Base-by-base conservation (phyloP, 2,329 filamentous ascomycete genomes). In the Hymenoscyphus infarciens region DNA sequence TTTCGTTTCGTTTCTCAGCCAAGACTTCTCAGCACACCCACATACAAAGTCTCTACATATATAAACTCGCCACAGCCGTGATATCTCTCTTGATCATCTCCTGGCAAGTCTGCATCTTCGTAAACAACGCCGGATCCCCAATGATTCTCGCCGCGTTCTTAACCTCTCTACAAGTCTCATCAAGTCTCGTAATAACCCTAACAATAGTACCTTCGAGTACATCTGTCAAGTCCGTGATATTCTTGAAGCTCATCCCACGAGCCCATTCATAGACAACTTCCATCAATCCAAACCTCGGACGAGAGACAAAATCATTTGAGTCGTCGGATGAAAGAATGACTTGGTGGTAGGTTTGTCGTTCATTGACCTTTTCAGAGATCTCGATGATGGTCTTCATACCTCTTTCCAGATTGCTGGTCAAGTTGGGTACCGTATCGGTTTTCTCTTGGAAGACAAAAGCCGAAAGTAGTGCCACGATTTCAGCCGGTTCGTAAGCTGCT, bases 201-300 rank as follows among this genome's bases (percentile, higher is more conserved):
- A 99, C 95, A 77, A 99, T 98, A 0, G 95, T 98, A 1, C 95
- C 95, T 77, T 99, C 95, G 71, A 98, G 86, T 62, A 99, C 93
- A 75, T 98, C 94, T 7, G 95, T 99, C 73, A 99, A 79, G 68
- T 94, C 90, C 0, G 94, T 98, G 69, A 99, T 99, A 68, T 95
- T 94, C 77, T 96, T 96, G 82, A 99, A 99, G 59, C 91, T 94
- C 92, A 98, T 98, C 29, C 95, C 95, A 57, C 92, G 83, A 10
- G 95, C 95, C 95, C 95, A 99, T 76, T 99, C 95, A 75, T 98
- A 97, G 38, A 99, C 96, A 0, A 99, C 95, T 76, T 99, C 95
- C 74, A 97, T 92, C 61, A 99, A 83, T 1, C 94, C 95, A 74
- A 99, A 99, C 10, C 94, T 85, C 1, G 93, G 92, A 61, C 88